Conservation (phyloP, 805 yeast species). For the Wickerhamomyces xylosicus region DNA sequence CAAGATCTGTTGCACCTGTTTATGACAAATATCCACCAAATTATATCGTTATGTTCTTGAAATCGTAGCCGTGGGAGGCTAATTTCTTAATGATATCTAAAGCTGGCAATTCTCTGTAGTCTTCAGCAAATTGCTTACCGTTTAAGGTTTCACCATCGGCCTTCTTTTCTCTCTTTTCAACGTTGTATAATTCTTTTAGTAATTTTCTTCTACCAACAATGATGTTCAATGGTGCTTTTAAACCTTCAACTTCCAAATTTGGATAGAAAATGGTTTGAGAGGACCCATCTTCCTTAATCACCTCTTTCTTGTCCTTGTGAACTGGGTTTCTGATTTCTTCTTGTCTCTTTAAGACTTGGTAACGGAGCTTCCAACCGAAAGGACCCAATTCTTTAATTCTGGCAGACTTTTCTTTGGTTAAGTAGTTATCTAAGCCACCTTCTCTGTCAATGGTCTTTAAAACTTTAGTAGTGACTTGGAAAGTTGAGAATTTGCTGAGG, state of each 20-base stretch:
- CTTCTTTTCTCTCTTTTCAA: slow-evolving; percentile 31
- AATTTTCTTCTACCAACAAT: slow-evolving; percentile 58
- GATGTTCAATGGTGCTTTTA: slow-evolving; percentile 33
- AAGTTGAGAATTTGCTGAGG: slow-evolving; percentile 38
- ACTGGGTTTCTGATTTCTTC: slow-evolving; percentile 30
- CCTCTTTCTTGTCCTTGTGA: slow-evolving; percentile 25
- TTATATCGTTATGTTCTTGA: slow-evolving; percentile 17
- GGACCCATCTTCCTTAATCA: slow-evolving; percentile 22
- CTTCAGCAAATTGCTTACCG: slow-evolving; percentile 34
- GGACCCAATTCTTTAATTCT: slow-evolving; percentile 90
- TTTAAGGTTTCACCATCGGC: slow-evolving; percentile 34
- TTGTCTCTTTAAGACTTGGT: slow-evolving; percentile 46
- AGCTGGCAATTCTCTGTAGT: slow-evolving; percentile 30
- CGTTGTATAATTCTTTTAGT: slow-evolving; percentile 41
- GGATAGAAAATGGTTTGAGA: slow-evolving; percentile 37
- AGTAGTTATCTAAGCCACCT: slow-evolving; percentile 89
- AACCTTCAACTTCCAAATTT: slow-evolving; percentile 26
- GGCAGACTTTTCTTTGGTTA: slow-evolving; percentile 79
- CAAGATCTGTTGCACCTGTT: neutral
- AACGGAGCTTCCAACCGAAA: slow-evolving; percentile 84
- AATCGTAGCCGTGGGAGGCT: slow-evolving; percentile 26
- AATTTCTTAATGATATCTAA: slow-evolving; percentile 41
- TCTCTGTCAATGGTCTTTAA: slow-evolving; percentile 81
- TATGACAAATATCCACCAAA: neutral
- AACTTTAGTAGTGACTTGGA: slow-evolving; percentile 70